These are phyloP conservation scores for Dactylellina sp. DNA, from an alignment of 2,329 filamentous ascomycete species.

Conservation along the genomic window DNA sequence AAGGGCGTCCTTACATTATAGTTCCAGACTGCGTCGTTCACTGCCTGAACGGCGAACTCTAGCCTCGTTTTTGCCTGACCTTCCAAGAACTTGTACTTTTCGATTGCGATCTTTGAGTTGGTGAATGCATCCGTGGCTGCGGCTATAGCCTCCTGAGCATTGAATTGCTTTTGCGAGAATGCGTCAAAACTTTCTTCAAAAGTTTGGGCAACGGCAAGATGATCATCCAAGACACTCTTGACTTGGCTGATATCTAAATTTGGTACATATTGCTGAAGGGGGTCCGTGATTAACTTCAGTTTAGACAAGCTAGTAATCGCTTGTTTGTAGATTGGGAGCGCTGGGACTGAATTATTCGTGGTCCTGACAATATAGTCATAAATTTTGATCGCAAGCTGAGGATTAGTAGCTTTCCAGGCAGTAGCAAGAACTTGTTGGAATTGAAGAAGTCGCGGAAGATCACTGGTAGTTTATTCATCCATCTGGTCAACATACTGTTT, in stretches of 20 bases:
- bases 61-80: conserved; percentile 31
- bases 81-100: conserved; percentile 51
- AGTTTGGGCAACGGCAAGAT: conserved; percentile 39
- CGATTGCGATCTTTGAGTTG: conserved; percentile 44
- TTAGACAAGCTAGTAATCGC: conserved; percentile 49
- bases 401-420: conserved; percentile 43
- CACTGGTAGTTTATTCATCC: conserved; percentile 32
- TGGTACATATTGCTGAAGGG: conserved; percentile 53
- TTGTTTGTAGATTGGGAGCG: conserved; percentile 51
- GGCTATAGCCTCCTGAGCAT: conserved; percentile 19
- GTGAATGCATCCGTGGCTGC: conserved; percentile 34
- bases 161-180: conserved; percentile 30
- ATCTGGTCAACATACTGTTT: too few relatives aligned
- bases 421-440: conserved; percentile 52
- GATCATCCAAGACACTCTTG: conserved; percentile 45
- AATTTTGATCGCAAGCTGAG: conserved; percentile 40
- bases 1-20: conserved; percentile 49
- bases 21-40: conserved; percentile 48
- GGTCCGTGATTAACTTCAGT: conserved; percentile 38
- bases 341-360: conserved; percentile 27
- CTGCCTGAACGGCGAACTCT: conserved; percentile 41
- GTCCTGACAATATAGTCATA: conserved; percentile 48
- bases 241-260: conserved; percentile 51
- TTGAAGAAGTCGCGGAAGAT: conserved; percentile 51
- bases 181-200: conserved; percentile 48